Percentiles rank a stretch among this genome's conserved stretches.
Conservation (phyloP, 495 filamentous ascomycete species). For the Aspergillus taichungensis region DNA sequence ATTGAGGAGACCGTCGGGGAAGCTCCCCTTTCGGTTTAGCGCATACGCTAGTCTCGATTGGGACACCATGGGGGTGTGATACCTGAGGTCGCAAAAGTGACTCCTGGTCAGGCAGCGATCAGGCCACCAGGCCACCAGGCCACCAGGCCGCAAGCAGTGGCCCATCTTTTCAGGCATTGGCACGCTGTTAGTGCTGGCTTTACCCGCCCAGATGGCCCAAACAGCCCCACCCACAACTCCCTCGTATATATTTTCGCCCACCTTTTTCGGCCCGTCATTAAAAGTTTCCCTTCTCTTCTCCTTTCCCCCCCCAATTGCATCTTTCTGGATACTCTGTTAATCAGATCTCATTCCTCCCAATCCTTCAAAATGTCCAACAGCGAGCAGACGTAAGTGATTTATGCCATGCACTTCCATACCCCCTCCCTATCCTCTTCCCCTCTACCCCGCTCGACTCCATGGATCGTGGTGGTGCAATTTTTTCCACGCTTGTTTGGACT, state of each 20-base stretch:
- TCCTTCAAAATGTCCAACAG: constrained; percentile 60
- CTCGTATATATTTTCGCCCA: constrained; percentile 24
- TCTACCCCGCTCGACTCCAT: constrained; percentile 12
- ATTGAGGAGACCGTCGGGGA: constrained; percentile 13
- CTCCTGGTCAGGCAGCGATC: neutral
- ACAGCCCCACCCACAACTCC: constrained; percentile 19
- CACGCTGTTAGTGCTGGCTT: constrained; percentile 7
- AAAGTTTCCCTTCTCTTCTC: constrained; percentile 11
- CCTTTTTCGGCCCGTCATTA: constrained; percentile 11
- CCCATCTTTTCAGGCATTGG: neutral
- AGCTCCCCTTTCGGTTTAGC: constrained; percentile 13
- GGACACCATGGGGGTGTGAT: constrained; percentile 16
- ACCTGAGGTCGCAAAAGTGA: constrained; percentile 19
- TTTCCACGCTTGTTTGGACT: constrained; percentile 16
- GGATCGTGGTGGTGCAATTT: constrained; percentile 3
- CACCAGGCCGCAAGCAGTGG: constrained; percentile 2
- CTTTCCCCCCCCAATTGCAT: constrained; percentile 22
- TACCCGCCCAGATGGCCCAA: neutral
- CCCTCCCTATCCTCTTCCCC: constrained; percentile 14
- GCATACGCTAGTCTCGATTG: constrained; percentile 7
- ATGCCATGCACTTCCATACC: constrained; percentile 5
- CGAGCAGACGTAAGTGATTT: constrained; percentile 82
- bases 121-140: constrained; percentile 13
- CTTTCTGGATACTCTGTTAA: constrained; percentile 19
- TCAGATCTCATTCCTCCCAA: constrained; percentile 16